phyloP scores from a whole-genome alignment of 208 protist genomes.

The Wallacemonas sp. region DNA sequence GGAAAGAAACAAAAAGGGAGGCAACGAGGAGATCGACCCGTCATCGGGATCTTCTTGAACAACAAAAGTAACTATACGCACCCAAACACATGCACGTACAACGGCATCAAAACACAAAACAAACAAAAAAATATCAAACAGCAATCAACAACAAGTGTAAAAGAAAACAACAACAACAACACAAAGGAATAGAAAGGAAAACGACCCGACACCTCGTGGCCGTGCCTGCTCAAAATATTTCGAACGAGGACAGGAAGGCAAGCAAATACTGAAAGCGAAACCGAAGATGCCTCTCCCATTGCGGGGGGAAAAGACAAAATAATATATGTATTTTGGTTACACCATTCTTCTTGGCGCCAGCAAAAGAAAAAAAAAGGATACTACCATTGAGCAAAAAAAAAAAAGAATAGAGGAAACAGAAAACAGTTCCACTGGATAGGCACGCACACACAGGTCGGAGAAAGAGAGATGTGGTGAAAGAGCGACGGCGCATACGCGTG shows the following conservation, averaged over 20 bases:
- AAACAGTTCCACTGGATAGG: not conserved
- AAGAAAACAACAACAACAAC: not conserved
- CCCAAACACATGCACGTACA: not conserved
- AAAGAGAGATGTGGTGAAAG: not conserved
- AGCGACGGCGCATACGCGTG: not conserved
- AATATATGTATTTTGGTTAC: no score
- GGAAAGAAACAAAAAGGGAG: not conserved
- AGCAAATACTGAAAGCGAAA: no score
- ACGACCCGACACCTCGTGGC: not conserved
- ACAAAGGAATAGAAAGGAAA: not conserved
- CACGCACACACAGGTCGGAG: not conserved
- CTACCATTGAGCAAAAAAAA: not conserved
- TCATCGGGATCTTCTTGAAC: no score
- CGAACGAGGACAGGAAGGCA: no score
- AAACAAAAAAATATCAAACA: no score
- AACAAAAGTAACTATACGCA: conserved; percentile 1
- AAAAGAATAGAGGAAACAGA: conserved; percentile 1
- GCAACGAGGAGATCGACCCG: not conserved
- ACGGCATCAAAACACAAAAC: conserved; percentile 12
- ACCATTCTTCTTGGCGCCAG: not conserved
- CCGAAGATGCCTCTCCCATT: no score
- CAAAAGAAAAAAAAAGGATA: not conserved
- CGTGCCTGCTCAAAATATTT: no score
- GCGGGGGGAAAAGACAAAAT: not conserved
- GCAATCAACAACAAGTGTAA: not conserved